Evolutionary conservation across 108 stramenopile genomes (phyloP), one percentile per base, ranked within the genome.

Genomic region (Skeletonema potamos): DNA sequence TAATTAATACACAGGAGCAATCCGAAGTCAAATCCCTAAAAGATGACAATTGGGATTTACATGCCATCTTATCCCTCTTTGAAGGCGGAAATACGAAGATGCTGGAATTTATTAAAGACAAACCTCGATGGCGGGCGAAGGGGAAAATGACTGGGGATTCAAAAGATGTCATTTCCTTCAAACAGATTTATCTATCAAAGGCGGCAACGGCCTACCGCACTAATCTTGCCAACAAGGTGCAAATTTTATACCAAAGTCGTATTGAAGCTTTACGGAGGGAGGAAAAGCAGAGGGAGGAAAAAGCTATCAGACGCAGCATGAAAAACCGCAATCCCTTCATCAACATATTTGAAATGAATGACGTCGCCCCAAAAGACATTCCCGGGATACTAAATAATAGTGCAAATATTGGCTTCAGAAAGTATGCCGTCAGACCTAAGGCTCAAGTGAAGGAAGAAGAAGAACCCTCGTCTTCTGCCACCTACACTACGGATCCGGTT

Each of bases 91-190:
- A 78, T n/a, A 34, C 70, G 12, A 46, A 61, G 27, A 66, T 78
- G 77, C 54, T 78, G 36, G 70, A 72, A 56, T 78, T 61, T 51
- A 65, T 78, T 5, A 70, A 70, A 56, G 58, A 59, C 58, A 78
- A 61, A 26, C 70, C 64, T 7, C 24, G 65, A 13, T 71, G 64
- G 70, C 70, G 65, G 8, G 11, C 63, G 0, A 70, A 55, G 41
- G 29, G 28, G 15, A 56, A 43, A 46, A 63, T 9, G 22, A 64
- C 43, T 26, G 11, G 46, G 6, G 59, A 72, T 29, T 36, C 77
- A 17, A 58, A 78, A 44, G 77, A 72, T 7, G 60, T 72, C 1
- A 20, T 62, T n/a, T 58, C 77, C 29, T 78, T 72, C 27, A 78
- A 78, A 30, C 69, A 71, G 37, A 64, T 78, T 32, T 78, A 78